Conservation (phyloP, 1,139 yeast species). For the Wickerhamomyces sp. region DNA sequence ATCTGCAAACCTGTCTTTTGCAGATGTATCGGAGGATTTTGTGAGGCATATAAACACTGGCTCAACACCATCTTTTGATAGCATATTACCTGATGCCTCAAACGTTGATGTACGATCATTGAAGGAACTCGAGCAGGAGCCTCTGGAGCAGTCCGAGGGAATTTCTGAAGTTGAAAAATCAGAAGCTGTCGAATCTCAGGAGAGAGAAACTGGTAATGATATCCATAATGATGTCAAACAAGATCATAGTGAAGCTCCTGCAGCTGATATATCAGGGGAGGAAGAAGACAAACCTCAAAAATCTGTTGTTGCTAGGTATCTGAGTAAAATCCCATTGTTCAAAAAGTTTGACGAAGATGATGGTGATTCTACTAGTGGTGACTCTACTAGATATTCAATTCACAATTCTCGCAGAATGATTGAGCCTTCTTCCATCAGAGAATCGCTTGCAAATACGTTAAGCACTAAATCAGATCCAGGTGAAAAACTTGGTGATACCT, state of each 20-base stretch:
- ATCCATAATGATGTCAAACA: not conserved
- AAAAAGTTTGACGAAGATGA: not conserved
- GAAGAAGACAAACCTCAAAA: too few relatives aligned
- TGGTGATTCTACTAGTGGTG: not conserved
- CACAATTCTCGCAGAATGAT: too few relatives aligned
- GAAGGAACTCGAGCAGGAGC: too few relatives aligned
- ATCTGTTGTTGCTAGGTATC: not conserved
- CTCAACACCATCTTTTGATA: too few relatives aligned
- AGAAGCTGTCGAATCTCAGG: not conserved
- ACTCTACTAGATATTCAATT: too few relatives aligned
- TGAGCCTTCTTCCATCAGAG: not conserved
- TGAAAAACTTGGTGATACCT: not conserved
- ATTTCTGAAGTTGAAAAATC: too few relatives aligned
- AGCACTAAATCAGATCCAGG: not conserved
- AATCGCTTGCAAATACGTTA: not conserved
- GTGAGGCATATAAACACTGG: conserved; percentile 6
- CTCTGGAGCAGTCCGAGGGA: too few relatives aligned
- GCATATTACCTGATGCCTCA: too few relatives aligned
- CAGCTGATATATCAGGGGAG: too few relatives aligned
- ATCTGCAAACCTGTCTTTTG: conserved; percentile 8
- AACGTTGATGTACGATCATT: too few relatives aligned
- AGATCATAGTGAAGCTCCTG: too few relatives aligned
- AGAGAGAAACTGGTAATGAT: not conserved
- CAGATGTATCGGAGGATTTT: conserved; percentile 13
- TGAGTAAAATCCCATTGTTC: not conserved